phyloP scores from a whole-genome alignment of 169 alveolate genomes.

The Plasmodium vivax region DNA sequence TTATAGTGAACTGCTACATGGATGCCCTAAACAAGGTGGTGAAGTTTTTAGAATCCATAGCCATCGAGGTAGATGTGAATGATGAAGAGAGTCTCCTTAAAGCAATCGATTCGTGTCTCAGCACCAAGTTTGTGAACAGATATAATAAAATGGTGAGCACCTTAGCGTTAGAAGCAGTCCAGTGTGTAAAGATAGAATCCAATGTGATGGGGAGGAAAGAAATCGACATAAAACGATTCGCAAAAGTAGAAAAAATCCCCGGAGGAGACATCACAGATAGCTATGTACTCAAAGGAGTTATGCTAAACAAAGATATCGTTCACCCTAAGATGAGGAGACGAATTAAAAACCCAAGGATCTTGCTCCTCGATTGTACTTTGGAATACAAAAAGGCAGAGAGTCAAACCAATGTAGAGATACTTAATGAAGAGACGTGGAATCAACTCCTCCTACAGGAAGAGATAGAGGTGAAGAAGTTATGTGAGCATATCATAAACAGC shows the following conservation, averaged over 20 bases:
- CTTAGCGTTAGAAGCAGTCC: constrained; percentile 96
- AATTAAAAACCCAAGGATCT: constrained; percentile 96
- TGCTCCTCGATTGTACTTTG: constrained; percentile 97
- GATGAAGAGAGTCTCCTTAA: constrained; percentile 88
- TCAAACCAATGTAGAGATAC: constrained; percentile 97
- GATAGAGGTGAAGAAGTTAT: constrained; percentile 96
- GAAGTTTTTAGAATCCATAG: constrained; percentile 90
- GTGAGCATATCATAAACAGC: constrained; percentile 95
- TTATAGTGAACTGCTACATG: constrained; percentile 94
- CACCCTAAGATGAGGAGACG: constrained; percentile 98
- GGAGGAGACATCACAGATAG: constrained; percentile 99
- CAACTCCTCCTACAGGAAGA: constrained; percentile 96
- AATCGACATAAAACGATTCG: constrained; percentile 96
- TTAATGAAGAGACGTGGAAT: constrained; percentile 97
- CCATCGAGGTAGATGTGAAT: constrained; percentile 89
- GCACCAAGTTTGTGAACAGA: constrained; percentile 94
- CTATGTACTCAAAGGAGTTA: constrained; percentile 96
- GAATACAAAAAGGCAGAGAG: constrained; percentile 99
- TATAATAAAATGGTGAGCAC: constrained; percentile 95
- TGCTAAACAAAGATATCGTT: constrained; percentile 97
- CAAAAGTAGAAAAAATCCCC: constrained; percentile 98
- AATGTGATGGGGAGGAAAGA: constrained; percentile 86
- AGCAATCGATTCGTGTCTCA: constrained; percentile 89
- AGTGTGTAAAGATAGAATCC: constrained; percentile 84
- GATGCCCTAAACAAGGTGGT: constrained; percentile 94